Evolutionary conservation across 108 stramenopile species (phyloP).

Genomic region (Aurantiochytrium sp.): DNA sequence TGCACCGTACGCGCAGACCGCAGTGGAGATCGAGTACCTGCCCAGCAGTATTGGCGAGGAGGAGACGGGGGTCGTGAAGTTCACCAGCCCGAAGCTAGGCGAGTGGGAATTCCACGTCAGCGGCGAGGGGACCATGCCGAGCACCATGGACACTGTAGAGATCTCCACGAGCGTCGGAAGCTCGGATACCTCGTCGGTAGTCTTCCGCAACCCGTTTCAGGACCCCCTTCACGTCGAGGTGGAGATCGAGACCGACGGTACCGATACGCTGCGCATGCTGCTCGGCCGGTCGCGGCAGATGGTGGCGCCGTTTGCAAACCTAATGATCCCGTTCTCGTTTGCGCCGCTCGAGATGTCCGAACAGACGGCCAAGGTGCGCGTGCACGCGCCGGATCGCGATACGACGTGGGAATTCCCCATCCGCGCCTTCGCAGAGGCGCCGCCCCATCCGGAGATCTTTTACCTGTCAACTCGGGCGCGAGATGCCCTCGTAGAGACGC

Average conservation of each 20-base stretch:
- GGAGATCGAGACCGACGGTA: not conserved
- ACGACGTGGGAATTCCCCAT: conserved; percentile 52
- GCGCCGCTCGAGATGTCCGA: conserved; percentile 48
- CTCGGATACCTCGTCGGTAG: conserved; percentile 34
- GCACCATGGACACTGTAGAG: conserved; percentile 29
- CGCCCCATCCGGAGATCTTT: conserved; percentile 8
- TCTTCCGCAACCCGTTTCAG: conserved; percentile 58
- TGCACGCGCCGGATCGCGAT: conserved; percentile 36
- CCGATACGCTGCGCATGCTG: conserved; percentile 39
- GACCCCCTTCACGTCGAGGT: conserved; percentile 49
- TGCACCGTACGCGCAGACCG: conserved; percentile 40
- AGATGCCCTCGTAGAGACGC: conserved; percentile 19
- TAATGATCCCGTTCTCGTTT: conserved; percentile 52
- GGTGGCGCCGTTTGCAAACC: conserved; percentile 41
- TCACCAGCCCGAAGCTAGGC: conserved; percentile 42
- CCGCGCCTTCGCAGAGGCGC: conserved; percentile 51
- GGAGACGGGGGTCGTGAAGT: conserved; percentile 33
- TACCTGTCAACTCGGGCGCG: conserved; percentile 44
- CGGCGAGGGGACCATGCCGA: conserved; percentile 54
- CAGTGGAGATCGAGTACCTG: conserved; percentile 37
- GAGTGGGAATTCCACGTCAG: conserved; percentile 47
- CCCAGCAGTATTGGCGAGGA: conserved; percentile 44
- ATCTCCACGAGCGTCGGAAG: conserved; percentile 31
- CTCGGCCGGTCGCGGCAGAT: conserved; percentile 23
- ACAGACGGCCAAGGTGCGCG: conserved; percentile 34